Evolutionary conservation across 306 rosid species (phyloP).

Genomic region (Medicago ruthenica): DNA sequence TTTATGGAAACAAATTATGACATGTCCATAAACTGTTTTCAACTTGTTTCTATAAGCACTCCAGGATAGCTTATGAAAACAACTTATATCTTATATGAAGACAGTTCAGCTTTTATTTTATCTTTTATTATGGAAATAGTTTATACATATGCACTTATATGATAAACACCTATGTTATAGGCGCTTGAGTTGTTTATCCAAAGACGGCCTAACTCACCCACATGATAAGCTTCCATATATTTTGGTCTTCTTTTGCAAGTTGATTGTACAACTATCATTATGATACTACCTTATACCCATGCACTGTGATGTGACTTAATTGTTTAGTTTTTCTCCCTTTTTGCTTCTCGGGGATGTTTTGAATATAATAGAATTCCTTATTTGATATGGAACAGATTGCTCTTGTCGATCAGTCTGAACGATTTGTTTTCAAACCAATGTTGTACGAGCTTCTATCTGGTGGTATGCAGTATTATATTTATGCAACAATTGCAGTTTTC

Average conservation of each 20-base stretch:
- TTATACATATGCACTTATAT: neutral
- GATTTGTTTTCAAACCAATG: constrained; percentile 82
- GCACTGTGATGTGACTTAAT: neutral
- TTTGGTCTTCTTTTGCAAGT: neutral
- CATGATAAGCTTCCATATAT: neutral
- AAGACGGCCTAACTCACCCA: constrained; percentile 1
- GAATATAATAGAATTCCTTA: constrained; percentile 3
- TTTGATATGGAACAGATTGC: constrained; percentile 49
- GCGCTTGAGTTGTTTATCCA: constrained; percentile 1
- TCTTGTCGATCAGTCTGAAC: constrained; percentile 59
- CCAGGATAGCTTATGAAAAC: neutral
- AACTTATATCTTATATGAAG: neutral
- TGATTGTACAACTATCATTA: constrained; percentile 4
- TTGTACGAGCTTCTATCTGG: constrained; percentile 96
- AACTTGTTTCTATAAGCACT: neutral
- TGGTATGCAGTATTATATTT: constrained; percentile 56
- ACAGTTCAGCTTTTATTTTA: neutral
- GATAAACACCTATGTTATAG: neutral
- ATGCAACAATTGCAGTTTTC: constrained; percentile 20
- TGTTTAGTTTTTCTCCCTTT: neutral
- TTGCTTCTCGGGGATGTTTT: constrained; percentile 20
- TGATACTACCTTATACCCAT: neutral
- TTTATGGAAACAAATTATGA: neutral
- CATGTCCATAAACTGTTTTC: neutral
- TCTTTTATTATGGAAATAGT: neutral